Evolutionary conservation across 805 yeast genomes (phyloP).

Genomic region (Hanseniaspora lachancei): DNA sequence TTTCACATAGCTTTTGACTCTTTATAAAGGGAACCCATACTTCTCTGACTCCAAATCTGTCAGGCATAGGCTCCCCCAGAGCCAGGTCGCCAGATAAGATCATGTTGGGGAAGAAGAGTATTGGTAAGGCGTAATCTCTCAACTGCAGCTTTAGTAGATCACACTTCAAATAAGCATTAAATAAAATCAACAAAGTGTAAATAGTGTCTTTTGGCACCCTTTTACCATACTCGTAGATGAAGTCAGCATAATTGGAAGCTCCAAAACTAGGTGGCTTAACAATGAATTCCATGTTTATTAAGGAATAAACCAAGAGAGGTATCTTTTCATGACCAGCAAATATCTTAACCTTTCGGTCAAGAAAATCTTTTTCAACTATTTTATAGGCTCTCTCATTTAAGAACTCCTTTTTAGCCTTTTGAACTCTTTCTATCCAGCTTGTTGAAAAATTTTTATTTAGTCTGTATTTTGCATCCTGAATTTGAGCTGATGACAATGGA

Average conservation of each 20-base stretch:
- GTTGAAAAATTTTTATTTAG: conserved; percentile 29
- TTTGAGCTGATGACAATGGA: not conserved
- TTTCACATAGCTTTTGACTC: conserved; percentile 15
- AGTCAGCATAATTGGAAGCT: conserved; percentile 23
- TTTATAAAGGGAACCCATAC: conserved; percentile 44
- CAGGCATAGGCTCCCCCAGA: conserved; percentile 43
- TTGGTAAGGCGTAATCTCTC: conserved; percentile 46
- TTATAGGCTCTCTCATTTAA: conserved; percentile 22
- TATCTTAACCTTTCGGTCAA: conserved; percentile 17
- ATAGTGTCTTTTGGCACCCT: conserved; percentile 40
- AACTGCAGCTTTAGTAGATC: conserved; percentile 33
- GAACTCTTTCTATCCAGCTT: conserved; percentile 29
- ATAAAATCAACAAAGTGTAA: conserved; percentile 45
- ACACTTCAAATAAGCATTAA: conserved; percentile 35
- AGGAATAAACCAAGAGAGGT: conserved; percentile 21
- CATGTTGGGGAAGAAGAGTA: conserved; percentile 36
- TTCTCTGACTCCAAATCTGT: conserved; percentile 34
- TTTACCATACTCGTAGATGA: conserved; percentile 32
- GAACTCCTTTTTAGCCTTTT: conserved; percentile 24
- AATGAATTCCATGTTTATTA: conserved; percentile 20
- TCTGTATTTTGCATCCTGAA: conserved; percentile 11
- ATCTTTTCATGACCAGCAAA: conserved; percentile 20
- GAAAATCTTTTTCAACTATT: conserved; percentile 15
- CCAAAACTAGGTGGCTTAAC: conserved; percentile 26
- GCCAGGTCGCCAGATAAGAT: conserved; percentile 37